phyloP scores from a whole-genome alignment of 257 asterid genomes.

The Ophiorrhiza pumila region DNA sequence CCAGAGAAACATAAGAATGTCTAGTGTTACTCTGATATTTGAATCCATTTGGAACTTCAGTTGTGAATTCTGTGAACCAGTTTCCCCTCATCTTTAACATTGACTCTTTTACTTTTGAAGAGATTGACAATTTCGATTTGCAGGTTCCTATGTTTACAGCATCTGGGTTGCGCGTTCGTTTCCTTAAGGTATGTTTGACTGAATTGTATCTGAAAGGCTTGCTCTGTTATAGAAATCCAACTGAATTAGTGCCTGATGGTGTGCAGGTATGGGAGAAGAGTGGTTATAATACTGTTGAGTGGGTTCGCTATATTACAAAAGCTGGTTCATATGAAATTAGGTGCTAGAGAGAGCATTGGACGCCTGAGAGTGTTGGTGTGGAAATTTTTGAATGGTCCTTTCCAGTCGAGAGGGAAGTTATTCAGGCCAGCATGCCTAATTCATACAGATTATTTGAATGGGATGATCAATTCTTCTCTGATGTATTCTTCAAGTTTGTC shows the following conservation, averaged over 20 bases:
- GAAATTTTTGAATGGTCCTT: background rate
- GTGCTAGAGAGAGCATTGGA: constrained; percentile 47
- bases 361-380: constrained; percentile 14
- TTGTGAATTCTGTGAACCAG: background rate
- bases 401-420: background rate
- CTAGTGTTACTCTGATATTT: background rate
- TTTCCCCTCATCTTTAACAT: background rate
- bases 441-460: background rate
- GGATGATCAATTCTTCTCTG: no score
- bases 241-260: constrained; percentile 10
- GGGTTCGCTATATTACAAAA: constrained; percentile 98
- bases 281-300: constrained; percentile 97
- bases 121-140: constrained; percentile 1
- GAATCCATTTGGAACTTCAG: background rate
- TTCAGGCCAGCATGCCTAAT: background rate
- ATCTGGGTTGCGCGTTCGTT: constrained; percentile 96
- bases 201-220: background rate
- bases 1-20: no score
- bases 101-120: background rate
- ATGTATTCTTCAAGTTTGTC: no score
- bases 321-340: constrained; percentile 98
- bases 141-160: constrained; percentile 99
- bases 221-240: constrained; percentile 7
- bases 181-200: constrained; percentile 66
- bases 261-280: constrained; percentile 99